phyloP scores from a whole-genome alignment of 2,329 filamentous ascomycete genomes.

The Stenocarpella maydis region DNA sequence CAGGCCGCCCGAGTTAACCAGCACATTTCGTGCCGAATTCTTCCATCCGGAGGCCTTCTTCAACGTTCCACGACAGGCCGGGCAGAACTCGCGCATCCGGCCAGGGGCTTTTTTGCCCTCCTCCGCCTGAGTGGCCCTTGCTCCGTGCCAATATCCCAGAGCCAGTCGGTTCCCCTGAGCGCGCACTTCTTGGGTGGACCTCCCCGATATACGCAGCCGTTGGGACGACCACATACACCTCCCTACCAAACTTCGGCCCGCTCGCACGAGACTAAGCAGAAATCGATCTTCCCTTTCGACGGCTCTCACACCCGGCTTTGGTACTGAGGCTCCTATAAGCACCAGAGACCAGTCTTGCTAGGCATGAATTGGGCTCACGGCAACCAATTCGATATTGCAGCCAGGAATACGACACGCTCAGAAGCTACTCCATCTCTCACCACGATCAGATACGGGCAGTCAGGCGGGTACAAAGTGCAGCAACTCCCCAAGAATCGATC shows the following conservation, averaged over 20 bases:
- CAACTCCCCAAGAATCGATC: not conserved
- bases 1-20: constrained; percentile 6
- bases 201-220: not conserved
- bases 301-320: not conserved
- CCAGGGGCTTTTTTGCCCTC: not conserved
- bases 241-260: not conserved
- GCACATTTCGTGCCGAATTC: not conserved
- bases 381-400: not conserved
- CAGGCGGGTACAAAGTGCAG: not conserved
- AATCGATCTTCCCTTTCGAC: not conserved
- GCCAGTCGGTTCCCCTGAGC: not conserved
- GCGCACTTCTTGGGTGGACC: not conserved
- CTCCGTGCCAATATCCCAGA: not conserved
- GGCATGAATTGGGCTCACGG: constrained; percentile 22
- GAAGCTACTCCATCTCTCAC: not conserved
- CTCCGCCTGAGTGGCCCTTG: not conserved
- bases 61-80: constrained; percentile 23
- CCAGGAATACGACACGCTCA: not conserved
- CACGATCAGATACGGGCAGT: not conserved
- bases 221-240: not conserved
- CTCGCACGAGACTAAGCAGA: constrained; percentile 8
- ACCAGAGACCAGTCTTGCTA: not conserved
- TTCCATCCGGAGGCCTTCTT: not conserved
- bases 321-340: not conserved
- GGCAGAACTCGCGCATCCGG: constrained; percentile 23